These are phyloP conservation scores for Linderniella brevidens DNA, from an alignment of 257 asterid species.

Conservation along the genomic window DNA sequence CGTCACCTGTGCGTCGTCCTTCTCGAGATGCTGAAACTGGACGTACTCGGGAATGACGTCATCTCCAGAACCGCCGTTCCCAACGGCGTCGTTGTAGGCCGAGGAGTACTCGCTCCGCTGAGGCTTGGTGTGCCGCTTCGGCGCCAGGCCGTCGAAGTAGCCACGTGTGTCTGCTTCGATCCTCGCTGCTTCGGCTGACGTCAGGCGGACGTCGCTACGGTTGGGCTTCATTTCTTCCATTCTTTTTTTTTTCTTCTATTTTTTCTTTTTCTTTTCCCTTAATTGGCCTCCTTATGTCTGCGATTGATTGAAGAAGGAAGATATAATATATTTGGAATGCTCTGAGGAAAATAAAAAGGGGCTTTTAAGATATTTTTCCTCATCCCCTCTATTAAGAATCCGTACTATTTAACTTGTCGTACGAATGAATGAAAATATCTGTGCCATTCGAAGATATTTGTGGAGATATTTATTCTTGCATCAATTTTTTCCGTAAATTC, in stretches of 20 bases:
- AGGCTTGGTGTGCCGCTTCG: constrained; percentile 82
- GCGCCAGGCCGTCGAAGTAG: constrained; percentile 55
- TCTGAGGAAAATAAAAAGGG: too few species aligned
- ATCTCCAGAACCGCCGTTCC: constrained; percentile 7
- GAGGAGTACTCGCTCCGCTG: constrained; percentile 75
- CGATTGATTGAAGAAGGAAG: too few species aligned
- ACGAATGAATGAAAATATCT: too few species aligned
- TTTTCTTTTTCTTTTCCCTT: too few species aligned
- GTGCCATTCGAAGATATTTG: too few species aligned
- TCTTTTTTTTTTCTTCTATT: neutral
- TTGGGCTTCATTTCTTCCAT: constrained; percentile 20
- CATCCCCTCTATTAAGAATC: too few species aligned
- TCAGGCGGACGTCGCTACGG: constrained; percentile 67
- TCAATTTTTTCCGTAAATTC: too few species aligned
- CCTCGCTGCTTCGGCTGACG: constrained; percentile 44
- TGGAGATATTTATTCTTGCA: too few species aligned
- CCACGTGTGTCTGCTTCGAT: constrained; percentile 46
- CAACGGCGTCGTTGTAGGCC: constrained; percentile 28
- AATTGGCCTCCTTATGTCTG: too few species aligned
- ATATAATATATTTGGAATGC: too few species aligned
- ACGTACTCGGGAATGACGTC: constrained; percentile 32
- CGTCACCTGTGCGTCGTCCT: constrained; percentile 36
- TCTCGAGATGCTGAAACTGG: constrained; percentile 53
- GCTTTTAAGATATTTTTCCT: too few species aligned
- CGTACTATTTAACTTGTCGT: too few species aligned